A percentile compares a stretch with the other conserved stretches of the same genome.
Evolutionary conservation across 2,329 filamentous ascomycete genomes (phyloP).

Genomic region (Fusarium paranaense): DNA sequence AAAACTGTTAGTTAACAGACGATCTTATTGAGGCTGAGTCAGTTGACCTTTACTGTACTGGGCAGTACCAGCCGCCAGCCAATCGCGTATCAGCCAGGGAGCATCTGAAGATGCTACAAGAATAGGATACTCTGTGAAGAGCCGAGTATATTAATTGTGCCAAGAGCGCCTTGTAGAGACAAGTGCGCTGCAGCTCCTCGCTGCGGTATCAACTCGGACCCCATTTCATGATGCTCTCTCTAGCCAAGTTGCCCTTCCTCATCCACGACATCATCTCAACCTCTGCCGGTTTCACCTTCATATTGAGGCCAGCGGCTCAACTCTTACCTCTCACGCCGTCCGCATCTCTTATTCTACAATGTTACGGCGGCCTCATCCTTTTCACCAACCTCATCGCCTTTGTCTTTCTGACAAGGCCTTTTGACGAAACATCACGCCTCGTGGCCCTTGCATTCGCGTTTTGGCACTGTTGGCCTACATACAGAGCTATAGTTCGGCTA

Average conservation of each 20-base stretch:
- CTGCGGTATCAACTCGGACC: background rate
- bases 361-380: slow-evolving; percentile 59
- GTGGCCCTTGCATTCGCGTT: slow-evolving; percentile 55
- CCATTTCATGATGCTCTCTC: background rate
- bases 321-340: slow-evolving; percentile 50
- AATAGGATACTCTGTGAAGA: too few relatives aligned
- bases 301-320: slow-evolving; percentile 54
- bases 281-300: slow-evolving; percentile 57
- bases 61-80: background rate
- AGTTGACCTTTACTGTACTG: background rate
- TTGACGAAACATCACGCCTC: slow-evolving; percentile 48
- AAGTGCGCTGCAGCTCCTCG: too few relatives aligned
- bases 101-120: background rate
- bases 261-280: slow-evolving; percentile 53
- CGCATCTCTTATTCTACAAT: slow-evolving; percentile 57
- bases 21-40: background rate
- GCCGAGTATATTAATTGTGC: background rate
- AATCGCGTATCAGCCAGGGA: background rate
- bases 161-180: background rate
- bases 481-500: slow-evolving; percentile 52
- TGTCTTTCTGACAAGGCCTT: slow-evolving; percentile 45
- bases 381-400: slow-evolving; percentile 57
- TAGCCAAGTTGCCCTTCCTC: slow-evolving; percentile 44
- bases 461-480: slow-evolving; percentile 60
- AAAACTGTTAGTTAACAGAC: background rate